phyloP scores from a whole-genome alignment of 1,139 yeast genomes.

The Suhomyces terraborum region DNA sequence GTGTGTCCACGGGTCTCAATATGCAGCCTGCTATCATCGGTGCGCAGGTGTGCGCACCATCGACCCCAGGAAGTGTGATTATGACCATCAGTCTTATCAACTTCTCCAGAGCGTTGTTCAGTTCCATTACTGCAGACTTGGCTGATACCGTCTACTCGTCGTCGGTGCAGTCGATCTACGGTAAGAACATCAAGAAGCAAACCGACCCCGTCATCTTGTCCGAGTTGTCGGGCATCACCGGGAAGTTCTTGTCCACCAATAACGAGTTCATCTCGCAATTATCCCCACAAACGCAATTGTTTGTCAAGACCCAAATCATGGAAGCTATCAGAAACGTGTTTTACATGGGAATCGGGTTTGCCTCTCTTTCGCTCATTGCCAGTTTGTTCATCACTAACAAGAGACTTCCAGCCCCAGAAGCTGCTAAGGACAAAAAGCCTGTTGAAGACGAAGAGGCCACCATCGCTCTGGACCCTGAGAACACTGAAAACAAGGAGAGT shows the following conservation, averaged over 20 bases:
- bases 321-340: constrained; percentile 34
- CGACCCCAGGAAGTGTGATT: constrained; percentile 39
- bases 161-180: constrained; percentile 25
- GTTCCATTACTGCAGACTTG: constrained; percentile 34
- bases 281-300: constrained; percentile 27
- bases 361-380: constrained; percentile 8
- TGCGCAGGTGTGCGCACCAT: constrained; percentile 40
- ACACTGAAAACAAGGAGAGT: neutral
- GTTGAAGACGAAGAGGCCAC: constrained; percentile 1
- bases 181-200: constrained; percentile 20
- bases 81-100: constrained; percentile 38
- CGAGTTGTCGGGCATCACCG: constrained; percentile 6
- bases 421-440: neutral
- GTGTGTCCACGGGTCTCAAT: constrained; percentile 33
- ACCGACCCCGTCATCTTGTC: constrained; percentile 6
- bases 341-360: constrained; percentile 24
- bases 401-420: constrained; percentile 9
- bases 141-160: constrained; percentile 40
- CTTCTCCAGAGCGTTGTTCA: constrained; percentile 35
- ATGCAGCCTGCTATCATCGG: constrained; percentile 34
- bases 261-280: constrained; percentile 22
- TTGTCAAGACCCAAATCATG: constrained; percentile 34
- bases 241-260: neutral
- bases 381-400: constrained; percentile 11
- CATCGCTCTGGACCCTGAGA: neutral